Evolutionary conservation across 331 rosid genomes (phyloP), one percentile per base, ranked within the genome.

Genomic region (Spiraea crenata): DNA sequence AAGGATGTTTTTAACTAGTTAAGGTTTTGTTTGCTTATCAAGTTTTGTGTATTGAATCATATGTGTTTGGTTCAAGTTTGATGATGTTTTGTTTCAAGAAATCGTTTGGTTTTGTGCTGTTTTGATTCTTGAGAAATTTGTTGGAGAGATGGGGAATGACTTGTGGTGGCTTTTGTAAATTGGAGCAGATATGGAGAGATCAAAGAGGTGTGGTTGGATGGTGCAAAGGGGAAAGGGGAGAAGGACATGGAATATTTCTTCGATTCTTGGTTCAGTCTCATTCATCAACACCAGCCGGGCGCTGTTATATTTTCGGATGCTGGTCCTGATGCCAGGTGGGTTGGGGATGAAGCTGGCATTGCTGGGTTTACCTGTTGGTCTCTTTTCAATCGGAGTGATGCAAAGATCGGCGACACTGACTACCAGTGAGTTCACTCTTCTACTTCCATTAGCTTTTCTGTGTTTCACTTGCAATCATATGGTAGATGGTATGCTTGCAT

Each of bases 251-350:
- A 87, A 16, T 93, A 93, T 82, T 78, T 85, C 57, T 93, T 83
- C 80, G 81, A 79, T 13, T 74, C 82, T 44, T 93, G 99, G 99
- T 83, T 87, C 77, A 77, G 86, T 70, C 78, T 87, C 57, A 82
- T 91, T 86, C 97, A 88, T 75, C 97, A 93, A 88, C 92, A 80
- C 74, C 99, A 91, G 80, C 96, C 97, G 0, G 86, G 90, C 67
- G 89, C 90, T 50, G 48, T 75, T 49, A 91, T 93, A 74, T 91
- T 84, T 71, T 75, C 92, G 44, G 99, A 93, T 57, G 83, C 85
- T 5, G 99, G 99, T 79, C 99, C 99, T n/a, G 99, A 85, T 63
- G 74, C 71, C 38, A 85, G 99, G 81, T 93, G 99, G 99, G 49
- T 91, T 65, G 99, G 99, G 2, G 77, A 89, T 34, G 97, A 93